phyloP scores from a whole-genome alignment of 495 filamentous ascomycete genomes.

The Tuber umbilicatum region DNA sequence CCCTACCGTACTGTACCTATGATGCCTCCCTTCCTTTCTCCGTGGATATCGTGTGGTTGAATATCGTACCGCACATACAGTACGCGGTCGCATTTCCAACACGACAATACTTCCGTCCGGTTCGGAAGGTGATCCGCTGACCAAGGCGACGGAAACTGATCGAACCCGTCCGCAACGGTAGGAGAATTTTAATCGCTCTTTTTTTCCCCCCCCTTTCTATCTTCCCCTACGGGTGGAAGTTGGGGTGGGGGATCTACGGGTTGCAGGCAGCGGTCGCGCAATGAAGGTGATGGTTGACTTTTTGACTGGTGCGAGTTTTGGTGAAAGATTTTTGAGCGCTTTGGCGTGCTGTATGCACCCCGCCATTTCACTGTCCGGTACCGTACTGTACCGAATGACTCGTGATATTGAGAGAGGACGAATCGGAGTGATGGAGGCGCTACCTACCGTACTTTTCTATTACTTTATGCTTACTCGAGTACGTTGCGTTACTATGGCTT shows the following conservation, averaged over 20 bases:
- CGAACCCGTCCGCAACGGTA: not conserved
- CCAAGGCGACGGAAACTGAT: not conserved
- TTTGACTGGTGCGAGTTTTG: not conserved
- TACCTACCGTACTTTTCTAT: not conserved
- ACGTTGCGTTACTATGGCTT: not conserved
- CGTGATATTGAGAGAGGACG: not conserved
- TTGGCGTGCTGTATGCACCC: not conserved
- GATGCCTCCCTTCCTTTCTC: not conserved
- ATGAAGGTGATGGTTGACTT: not conserved
- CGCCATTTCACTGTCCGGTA: not conserved
- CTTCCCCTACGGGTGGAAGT: not conserved
- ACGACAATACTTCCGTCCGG: not conserved
- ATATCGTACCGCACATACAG: not conserved
- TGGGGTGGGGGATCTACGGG: not conserved
- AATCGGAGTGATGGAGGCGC: not conserved
- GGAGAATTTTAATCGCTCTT: conserved; percentile 4
- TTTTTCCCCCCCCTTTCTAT: not conserved
- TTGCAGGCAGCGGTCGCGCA: not conserved
- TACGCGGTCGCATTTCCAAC: conserved; percentile 1
- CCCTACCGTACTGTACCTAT: not conserved
- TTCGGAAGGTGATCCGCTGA: conserved; percentile 3
- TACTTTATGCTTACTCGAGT: not conserved
- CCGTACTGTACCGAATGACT: not conserved
- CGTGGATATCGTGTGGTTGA: not conserved
- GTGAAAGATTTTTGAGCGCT: not conserved